Evolutionary conservation across 257 asterid genomes (phyloP).

Genomic region (Paraleonurus japonicus): DNA sequence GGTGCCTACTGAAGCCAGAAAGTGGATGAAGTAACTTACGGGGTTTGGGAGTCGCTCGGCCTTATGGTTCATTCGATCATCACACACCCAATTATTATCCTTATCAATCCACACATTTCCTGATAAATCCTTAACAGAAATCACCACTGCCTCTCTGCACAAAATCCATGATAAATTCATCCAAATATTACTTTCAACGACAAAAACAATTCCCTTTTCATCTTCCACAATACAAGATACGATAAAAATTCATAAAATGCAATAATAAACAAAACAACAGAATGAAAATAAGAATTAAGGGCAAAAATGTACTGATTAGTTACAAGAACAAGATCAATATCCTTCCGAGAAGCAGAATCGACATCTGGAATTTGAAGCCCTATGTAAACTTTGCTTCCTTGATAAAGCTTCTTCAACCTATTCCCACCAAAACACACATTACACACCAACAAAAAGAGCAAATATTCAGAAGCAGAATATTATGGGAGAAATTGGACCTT

Average conservation of each 20-base stretch:
- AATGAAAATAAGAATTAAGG: not conserved
- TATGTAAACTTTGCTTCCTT: constrained; percentile 53
- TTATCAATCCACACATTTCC: constrained; percentile 53
- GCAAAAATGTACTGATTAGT: constrained; percentile 44
- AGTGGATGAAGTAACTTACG: constrained; percentile 36
- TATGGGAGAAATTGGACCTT: constrained; percentile 24
- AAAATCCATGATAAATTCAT: constrained; percentile 8
- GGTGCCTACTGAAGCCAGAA: constrained; percentile 4
- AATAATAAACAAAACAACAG: not conserved
- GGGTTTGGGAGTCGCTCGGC: constrained; percentile 52
- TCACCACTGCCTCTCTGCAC: constrained; percentile 67
- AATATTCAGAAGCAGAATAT: not conserved
- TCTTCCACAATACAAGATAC: not conserved
- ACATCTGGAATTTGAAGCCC: constrained; percentile 86
- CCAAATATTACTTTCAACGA: not conserved
- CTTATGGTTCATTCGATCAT: constrained; percentile 35
- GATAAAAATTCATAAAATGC: not conserved
- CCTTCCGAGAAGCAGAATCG: constrained; percentile 67
- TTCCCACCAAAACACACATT: not conserved
- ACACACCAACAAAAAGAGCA: not conserved
- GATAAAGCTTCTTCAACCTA: constrained; percentile 70
- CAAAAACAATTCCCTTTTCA: not conserved
- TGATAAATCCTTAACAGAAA: constrained; percentile 55
- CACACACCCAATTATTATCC: constrained; percentile 65
- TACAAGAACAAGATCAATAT: constrained; percentile 71